Conservation (phyloP, 73 alveolate genomes). For the Strombidium stylifer region DNA sequence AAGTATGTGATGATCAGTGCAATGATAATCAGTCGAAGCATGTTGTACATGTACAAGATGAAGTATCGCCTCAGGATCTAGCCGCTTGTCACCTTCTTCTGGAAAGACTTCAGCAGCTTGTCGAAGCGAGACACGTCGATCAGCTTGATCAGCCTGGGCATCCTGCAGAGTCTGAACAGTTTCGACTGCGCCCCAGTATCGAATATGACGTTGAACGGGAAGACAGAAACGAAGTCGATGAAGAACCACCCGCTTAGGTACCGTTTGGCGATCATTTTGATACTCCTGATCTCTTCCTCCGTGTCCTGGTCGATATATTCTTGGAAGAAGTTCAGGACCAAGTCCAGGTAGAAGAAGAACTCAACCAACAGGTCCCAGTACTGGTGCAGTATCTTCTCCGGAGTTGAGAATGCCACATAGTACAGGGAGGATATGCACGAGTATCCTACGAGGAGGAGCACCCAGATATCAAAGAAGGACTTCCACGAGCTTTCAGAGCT, state of each 20-base stretch:
- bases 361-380: slow-evolving; percentile 12
- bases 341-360: slow-evolving; percentile 36
- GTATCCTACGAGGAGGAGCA: slow-evolving; percentile 52
- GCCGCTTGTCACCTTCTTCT: slow-evolving; percentile 65
- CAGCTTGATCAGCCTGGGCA: slow-evolving; percentile 74
- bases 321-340: slow-evolving; percentile 57
- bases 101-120: slow-evolving; percentile 70
- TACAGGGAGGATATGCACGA: slow-evolving; percentile 45
- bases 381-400: background rate
- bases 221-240: slow-evolving; percentile 74
- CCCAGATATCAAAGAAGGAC: slow-evolving; percentile 38
- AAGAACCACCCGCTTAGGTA: slow-evolving; percentile 77
- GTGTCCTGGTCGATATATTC: slow-evolving; percentile 79
- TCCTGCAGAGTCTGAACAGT: slow-evolving; percentile 71
- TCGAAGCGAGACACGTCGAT: slow-evolving; percentile 75
- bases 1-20: slow-evolving; percentile 79
- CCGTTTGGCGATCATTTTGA: slow-evolving; percentile 59
- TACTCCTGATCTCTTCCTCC: slow-evolving; percentile 55
- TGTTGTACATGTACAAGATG: slow-evolving; percentile 76
- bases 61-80: slow-evolving; percentile 69
- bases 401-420: slow-evolving; percentile 42
- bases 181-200: slow-evolving; percentile 36
- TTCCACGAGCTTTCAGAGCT: slow-evolving; percentile 20
- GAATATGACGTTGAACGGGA: slow-evolving; percentile 66
- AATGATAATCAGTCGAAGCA: slow-evolving; percentile 69